These are phyloP conservation scores for Penicillium cataractarum DNA, from an alignment of 495 filamentous ascomycete genomes.

Conservation along the genomic window DNA sequence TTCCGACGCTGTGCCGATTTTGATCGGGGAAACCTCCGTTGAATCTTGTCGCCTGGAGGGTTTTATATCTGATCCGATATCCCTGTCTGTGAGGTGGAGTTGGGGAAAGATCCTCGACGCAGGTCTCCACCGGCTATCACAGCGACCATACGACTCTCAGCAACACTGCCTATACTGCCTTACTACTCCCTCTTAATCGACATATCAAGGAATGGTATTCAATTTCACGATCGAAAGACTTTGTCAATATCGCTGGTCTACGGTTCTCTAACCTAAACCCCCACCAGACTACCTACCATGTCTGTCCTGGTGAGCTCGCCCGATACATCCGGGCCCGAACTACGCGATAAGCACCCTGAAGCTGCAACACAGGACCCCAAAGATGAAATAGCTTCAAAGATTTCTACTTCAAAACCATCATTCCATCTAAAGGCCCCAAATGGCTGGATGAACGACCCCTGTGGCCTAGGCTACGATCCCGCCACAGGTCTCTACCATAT, in stretches of 20 bases:
- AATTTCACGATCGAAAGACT: background rate
- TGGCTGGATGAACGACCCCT: constrained; percentile 63
- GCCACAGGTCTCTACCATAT: constrained; percentile 44
- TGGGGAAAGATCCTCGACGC: background rate
- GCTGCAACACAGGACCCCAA: background rate
- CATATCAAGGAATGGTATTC: background rate
- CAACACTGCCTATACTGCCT: background rate
- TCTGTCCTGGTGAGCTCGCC: constrained; percentile 12
- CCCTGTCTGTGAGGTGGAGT: background rate
- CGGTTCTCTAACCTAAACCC: background rate
- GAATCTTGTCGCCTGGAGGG: background rate
- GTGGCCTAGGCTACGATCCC: constrained; percentile 58
- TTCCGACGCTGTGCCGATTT: constrained; percentile 24
- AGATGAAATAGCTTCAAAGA: background rate
- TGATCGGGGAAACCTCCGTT: constrained; percentile 2
- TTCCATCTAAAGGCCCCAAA: constrained; percentile 55
- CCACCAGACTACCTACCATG: background rate
- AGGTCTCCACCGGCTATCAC: background rate
- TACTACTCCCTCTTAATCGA: background rate
- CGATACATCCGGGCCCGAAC: background rate
- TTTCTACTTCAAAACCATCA: constrained; percentile 44
- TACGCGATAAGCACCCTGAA: constrained; percentile 5
- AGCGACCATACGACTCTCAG: background rate
- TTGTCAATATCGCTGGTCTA: background rate
- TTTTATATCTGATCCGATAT: background rate